Percentiles rank a stretch among this genome's conserved stretches.
phyloP scores from a whole-genome alignment of 2,329 filamentous ascomycete genomes.

The Mariannaea sp. region DNA sequence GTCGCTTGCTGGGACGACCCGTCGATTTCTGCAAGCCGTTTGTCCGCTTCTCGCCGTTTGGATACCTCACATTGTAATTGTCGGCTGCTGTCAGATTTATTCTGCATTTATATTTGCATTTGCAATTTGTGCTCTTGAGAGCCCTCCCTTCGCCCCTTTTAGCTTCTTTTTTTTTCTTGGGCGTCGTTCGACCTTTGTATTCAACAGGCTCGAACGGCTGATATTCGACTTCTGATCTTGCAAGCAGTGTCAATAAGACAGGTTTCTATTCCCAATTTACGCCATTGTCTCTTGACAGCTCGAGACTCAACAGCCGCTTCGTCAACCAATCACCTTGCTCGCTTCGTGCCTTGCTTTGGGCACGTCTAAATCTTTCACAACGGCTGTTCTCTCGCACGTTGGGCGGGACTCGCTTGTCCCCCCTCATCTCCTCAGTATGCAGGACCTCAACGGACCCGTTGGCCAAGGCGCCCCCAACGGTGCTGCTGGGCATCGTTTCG shows the following conservation, averaged over 20 bases:
- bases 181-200: conserved; percentile 12
- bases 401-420: conserved; percentile 85
- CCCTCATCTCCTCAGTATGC: conserved; percentile 88
- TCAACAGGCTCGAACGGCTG: conserved; percentile 10
- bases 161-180: conserved; percentile 10
- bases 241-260: conserved; percentile 1
- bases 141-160: conserved; percentile 3
- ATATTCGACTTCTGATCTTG: conserved; percentile 10
- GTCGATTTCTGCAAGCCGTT: conserved; percentile 24
- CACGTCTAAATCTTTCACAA: conserved; percentile 71
- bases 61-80: conserved; percentile 34
- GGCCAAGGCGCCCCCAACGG: conserved; percentile 45
- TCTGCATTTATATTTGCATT: conserved; percentile 32
- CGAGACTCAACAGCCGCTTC: conserved; percentile 19
- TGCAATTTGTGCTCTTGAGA: conserved; percentile 24
- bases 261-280: conserved; percentile 1
- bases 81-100: conserved; percentile 28
- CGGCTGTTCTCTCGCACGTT: conserved; percentile 78
- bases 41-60: conserved; percentile 24
- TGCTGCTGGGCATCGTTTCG: conserved; percentile 67
- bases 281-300: conserved; percentile 20
- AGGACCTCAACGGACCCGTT: conserved; percentile 74
- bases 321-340: conserved; percentile 20
- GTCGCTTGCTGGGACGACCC: conserved; percentile 35
- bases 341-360: conserved; percentile 40